Base-by-base conservation (phyloP, 768 basidiomycete species). In the Filobasidium floriforme region DNA sequence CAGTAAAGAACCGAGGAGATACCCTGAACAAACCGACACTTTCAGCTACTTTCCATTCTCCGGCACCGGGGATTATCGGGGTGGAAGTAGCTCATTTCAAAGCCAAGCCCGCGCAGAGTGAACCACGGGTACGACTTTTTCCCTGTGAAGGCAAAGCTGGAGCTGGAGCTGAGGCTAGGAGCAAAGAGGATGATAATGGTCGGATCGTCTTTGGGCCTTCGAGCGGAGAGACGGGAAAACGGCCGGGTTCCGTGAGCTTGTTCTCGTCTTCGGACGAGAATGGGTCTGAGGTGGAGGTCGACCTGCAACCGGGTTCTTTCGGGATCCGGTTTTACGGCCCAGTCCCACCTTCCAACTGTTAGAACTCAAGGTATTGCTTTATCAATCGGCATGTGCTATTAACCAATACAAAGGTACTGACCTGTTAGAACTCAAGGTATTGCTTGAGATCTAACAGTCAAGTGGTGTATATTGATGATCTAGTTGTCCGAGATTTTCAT, bases 1-100 rank as follows among this genome's bases (percentile, higher is more conserved):
- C 54, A 7, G 54, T 57, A 6, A 57, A 57, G 54, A 24, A 15
- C 15, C 2, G 54, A 26, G 54, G 54, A 7, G 54, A 57, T 57
- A 57, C 54, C 4, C 26, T 57, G 14, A 57, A 57, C 24, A 57
- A 57, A 26, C 54, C 54, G 54, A 57, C 54, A 3, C 15, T 57
- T 6, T 9, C 54, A 4, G 24, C 54, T 4, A 57, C 6, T 3
- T 9, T 57, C 54, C 4, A 6, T 24, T 57, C 54, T 26, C 54
- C 54, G 7, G 22, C 24, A 14, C 4, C 7, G 3, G 54, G 54
- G 54, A 57, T 57, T n/a, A 57, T 57, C 7, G 15, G 24, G 26
- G 54, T 57, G 4, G 54, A 57, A n/a, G 24, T 24, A 15, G 26
- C 12, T 7, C 54, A 57, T 28, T 57, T 57, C 26, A 32, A 15